Evolutionary conservation across 306 rosid genomes (phyloP), one percentile per base, ranked within the genome.

Genomic region (Vicia sativa): DNA sequence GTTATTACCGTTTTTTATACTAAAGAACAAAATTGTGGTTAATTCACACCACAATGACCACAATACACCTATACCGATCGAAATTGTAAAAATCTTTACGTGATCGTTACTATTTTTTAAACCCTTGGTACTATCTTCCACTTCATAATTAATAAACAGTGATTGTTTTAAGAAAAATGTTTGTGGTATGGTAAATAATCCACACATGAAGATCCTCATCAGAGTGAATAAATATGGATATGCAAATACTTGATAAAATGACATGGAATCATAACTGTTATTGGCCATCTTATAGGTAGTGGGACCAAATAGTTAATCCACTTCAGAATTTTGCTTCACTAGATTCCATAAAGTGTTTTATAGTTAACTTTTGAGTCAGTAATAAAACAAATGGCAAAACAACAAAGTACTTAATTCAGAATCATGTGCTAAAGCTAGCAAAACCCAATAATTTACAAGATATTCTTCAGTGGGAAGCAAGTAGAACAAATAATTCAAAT

Each of bases 321-420:
- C n/a, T 67, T 73, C 84, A 64, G 43, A 50, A 54, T 44, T 52
- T 59, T 63, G 73, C 71, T 65, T 55, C 72, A 68, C 67, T 63
- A 78, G 45, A 80, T 41, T 79, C 80, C 81, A 74, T 63, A 62
- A 46, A 31, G 65, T 55, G 37, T 25, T 72, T 76, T 56, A 35
- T 63, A 73, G 31, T 74, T 62, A 65, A 65, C 48, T 57, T 71
- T 76, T 19, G 62, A 48, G 48, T 50, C 45, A 19, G 68, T 12
- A 69, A 66, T 70, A 76, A 77, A 75, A 81, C 87, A 84, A 87
- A 82, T 29, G 67, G 67, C 83, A 78, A 75, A 69, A 66, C 84
- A 81, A 86, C 92, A 79, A 84, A 79, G 26, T 76, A 39, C 77
- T 66, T 55, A 65, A 58, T 79, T 68, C 74, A 54, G 81, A 81